These are phyloP conservation scores for Yamadazyma sp. DNA, from an alignment of 805 yeast species.

Conservation along the genomic window DNA sequence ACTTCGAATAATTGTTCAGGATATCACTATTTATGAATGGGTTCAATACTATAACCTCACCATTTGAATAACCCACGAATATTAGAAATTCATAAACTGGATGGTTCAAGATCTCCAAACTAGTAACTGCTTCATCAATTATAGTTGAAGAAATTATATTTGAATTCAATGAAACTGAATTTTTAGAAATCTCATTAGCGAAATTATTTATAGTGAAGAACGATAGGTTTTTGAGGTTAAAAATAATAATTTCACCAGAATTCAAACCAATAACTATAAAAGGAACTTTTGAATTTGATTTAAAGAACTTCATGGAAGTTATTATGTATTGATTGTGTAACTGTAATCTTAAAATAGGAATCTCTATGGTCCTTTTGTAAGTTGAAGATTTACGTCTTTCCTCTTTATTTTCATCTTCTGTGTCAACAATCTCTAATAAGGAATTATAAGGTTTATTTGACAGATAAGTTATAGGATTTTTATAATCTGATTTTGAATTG, in stretches of 20 bases:
- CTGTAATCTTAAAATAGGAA: constrained; percentile 44
- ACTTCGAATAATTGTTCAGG: constrained; percentile 13
- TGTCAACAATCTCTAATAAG: constrained; percentile 13
- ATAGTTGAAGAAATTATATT: constrained; percentile 11
- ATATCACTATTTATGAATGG: constrained; percentile 15
- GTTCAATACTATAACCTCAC: constrained; percentile 53
- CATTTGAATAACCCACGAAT: constrained; percentile 61
- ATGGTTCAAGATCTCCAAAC: constrained; percentile 22
- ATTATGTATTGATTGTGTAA: constrained; percentile 34
- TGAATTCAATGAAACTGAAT: constrained; percentile 1
- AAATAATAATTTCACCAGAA: constrained; percentile 63
- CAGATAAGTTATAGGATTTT: constrained; percentile 17
- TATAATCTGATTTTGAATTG: constrained; percentile 22
- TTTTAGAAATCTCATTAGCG: constrained; percentile 2
- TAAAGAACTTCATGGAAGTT: constrained; percentile 36
- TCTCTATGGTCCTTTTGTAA: constrained; percentile 37
- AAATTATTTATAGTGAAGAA: constrained; percentile 41
- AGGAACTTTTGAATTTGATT: constrained; percentile 26
- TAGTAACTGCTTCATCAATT: constrained; percentile 17
- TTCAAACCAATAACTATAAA: constrained; percentile 61
- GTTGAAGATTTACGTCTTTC: background rate
- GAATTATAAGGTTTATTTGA: constrained; percentile 22
- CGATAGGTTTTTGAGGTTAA: constrained; percentile 48
- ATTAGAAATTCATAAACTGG: constrained; percentile 44
- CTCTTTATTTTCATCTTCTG: constrained; percentile 1